Conservation (phyloP, 2,329 filamentous ascomycete species). For the Lachnellula arida region DNA sequence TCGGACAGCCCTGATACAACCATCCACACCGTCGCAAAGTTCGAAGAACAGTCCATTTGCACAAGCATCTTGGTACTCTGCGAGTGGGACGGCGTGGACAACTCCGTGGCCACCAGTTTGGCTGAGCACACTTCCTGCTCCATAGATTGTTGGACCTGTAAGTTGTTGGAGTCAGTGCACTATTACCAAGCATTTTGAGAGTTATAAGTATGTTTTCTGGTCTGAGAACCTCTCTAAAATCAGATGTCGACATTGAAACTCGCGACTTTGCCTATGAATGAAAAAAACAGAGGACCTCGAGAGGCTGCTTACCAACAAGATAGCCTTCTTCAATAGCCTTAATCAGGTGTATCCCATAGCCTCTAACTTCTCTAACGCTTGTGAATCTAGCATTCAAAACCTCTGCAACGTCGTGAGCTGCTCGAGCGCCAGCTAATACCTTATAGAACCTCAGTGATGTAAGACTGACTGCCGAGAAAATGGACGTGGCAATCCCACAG, state of each 20-base stretch:
- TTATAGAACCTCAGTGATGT: neutral
- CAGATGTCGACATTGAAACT: too few species aligned
- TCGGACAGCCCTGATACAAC: neutral
- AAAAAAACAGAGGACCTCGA: too few species aligned
- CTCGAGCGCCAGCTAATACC: neutral
- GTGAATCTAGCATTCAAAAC: neutral
- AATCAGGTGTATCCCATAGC: neutral
- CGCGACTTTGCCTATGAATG: too few species aligned
- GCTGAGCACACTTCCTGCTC: neutral
- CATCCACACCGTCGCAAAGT: neutral
- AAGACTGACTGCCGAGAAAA: conserved; percentile 34
- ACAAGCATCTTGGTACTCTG: neutral
- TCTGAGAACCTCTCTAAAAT: too few species aligned
- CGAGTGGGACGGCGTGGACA: neutral
- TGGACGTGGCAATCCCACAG: conserved; percentile 51
- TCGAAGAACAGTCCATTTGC: neutral
- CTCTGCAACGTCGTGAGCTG: neutral
- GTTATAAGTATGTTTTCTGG: too few species aligned
- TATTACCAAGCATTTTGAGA: too few species aligned
- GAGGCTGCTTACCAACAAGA: too few species aligned
- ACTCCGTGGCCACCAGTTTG: neutral
- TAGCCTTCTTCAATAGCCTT: neutral
- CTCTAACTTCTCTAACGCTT: neutral
- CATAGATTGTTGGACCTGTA: neutral
- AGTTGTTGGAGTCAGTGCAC: neutral